Conservation (phyloP, 495 filamentous ascomycete genomes). For the Apodospora peruviana region DNA sequence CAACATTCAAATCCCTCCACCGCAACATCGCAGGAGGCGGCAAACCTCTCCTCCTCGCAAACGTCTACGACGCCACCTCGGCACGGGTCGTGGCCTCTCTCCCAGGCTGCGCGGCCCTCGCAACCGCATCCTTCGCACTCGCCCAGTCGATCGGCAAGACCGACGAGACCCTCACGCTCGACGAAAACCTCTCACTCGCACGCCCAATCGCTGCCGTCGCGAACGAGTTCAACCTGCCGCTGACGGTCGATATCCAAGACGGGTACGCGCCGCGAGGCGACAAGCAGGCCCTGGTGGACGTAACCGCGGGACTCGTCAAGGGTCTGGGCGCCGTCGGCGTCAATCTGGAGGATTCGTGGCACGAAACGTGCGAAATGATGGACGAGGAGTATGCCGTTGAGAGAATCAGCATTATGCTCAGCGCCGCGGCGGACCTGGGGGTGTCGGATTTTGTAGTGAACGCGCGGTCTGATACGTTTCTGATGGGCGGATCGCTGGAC, state of each 20-base stretch:
- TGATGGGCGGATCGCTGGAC: conserved; percentile 27
- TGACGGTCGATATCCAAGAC: conserved; percentile 50
- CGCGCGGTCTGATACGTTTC: conserved; percentile 40
- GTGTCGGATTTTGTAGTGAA: conserved; percentile 48
- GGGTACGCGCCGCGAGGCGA: conserved; percentile 38
- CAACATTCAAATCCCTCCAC: conserved; percentile 41
- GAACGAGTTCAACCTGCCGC: conserved; percentile 23
- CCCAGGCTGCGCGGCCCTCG: conserved; percentile 40
- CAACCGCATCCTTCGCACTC: conserved; percentile 49
- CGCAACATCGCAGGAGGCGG: too few relatives aligned
- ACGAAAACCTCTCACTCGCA: conserved; percentile 27
- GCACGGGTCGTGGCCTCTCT: conserved; percentile 37
- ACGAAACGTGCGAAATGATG: conserved; percentile 23
- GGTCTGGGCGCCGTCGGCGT: conserved; percentile 43
- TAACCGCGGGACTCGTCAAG: conserved; percentile 27
- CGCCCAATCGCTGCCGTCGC: conserved; percentile 25
- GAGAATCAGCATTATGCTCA: conserved; percentile 30
- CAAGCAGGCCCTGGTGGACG: conserved; percentile 22
- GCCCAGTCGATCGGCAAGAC: conserved; percentile 34
- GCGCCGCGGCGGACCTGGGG: conserved; percentile 27
- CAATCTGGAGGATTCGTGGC: conserved; percentile 48
- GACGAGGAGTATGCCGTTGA: conserved; percentile 29
- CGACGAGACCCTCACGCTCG: conserved; percentile 38
- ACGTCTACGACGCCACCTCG: conserved; percentile 45
- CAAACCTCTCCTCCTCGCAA: conserved; percentile 46